Evolutionary conservation across 306 rosid species (phyloP), one percentile per base, ranked within the genome.

Genomic region (Datisca glomerata): DNA sequence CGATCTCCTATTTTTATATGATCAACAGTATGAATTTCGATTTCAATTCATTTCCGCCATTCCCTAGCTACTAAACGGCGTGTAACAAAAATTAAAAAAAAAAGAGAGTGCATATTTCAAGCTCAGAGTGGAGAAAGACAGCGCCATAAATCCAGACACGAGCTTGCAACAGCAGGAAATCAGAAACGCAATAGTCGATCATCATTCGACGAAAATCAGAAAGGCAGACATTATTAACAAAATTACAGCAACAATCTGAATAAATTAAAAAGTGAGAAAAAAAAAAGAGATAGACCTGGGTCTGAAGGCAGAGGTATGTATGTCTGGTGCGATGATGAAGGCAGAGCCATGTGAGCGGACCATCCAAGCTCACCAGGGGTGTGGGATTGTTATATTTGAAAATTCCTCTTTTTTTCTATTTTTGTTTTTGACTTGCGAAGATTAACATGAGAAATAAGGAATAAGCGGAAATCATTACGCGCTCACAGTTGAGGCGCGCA

Each of bases 341-440:
- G 22, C 28, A 76, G 63, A 16, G 79, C 82, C 87, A 78, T 78
- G 62, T 53, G 71, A 74, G 61, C 76, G n/a, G n/a, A n/a, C n/a
- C n/a, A n/a, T n/a, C n/a, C n/a, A n/a, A n/a, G n/a, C n/a, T n/a
- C n/a, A n/a, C n/a, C n/a, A n/a, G n/a, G n/a, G n/a, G n/a, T n/a
- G n/a, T n/a, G n/a, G n/a, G n/a, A n/a, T n/a, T n/a, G n/a, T n/a
- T n/a, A n/a, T n/a, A n/a, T n/a, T n/a, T n/a, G n/a, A n/a, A n/a
- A n/a, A n/a, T n/a, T n/a, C n/a, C n/a, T n/a, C n/a, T n/a, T n/a
- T n/a, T n/a, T n/a, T n/a, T n/a, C n/a, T n/a, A n/a, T n/a, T n/a
- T n/a, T n/a, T n/a, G n/a, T n/a, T n/a, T n/a, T n/a, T n/a, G n/a
- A n/a, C n/a, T n/a, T n/a, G n/a, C n/a, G n/a, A n/a, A n/a, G n/a